A percentile compares a stretch with the other conserved stretches of the same genome.
These are phyloP conservation scores for Penicillium bialowiezense DNA, from an alignment of 495 filamentous ascomycete genomes.

Conservation along the genomic window DNA sequence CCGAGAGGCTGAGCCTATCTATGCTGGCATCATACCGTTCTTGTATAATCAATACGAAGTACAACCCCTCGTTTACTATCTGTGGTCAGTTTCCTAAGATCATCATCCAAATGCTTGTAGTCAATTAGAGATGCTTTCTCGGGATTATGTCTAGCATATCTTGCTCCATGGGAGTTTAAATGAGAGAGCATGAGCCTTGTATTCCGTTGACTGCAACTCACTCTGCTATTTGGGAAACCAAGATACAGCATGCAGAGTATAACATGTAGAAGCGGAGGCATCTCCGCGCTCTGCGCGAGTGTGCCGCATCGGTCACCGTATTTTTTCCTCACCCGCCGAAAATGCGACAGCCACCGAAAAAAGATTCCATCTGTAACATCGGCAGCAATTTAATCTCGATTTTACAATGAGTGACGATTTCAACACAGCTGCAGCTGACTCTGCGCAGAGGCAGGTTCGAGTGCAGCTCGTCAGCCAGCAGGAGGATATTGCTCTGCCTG, in stretches of 20 bases:
- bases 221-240: neutral
- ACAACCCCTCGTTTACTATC: too few relatives aligned
- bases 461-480: slow-evolving; percentile 59
- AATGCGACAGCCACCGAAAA: slow-evolving; percentile 29
- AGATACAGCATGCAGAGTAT: neutral
- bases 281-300: slow-evolving; percentile 43
- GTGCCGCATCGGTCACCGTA: slow-evolving; percentile 46
- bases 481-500: slow-evolving; percentile 58
- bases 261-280: slow-evolving; percentile 23
- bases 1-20: slow-evolving; percentile 16
- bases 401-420: slow-evolving; percentile 34
- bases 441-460: slow-evolving; percentile 52
- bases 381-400: slow-evolving; percentile 8
- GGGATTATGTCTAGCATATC: too few relatives aligned
- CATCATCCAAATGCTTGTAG: too few relatives aligned
- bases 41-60: neutral
- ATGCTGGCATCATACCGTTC: neutral
- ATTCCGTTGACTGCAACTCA: too few relatives aligned
- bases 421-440: slow-evolving; percentile 22
- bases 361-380: slow-evolving; percentile 13
- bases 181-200: too few relatives aligned
- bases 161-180: too few relatives aligned
- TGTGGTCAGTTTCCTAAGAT: too few relatives aligned
- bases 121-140: too few relatives aligned
- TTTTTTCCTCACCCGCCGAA: slow-evolving; percentile 40